Conservation (phyloP, 331 rosid species). For the Ulmus americana region DNA sequence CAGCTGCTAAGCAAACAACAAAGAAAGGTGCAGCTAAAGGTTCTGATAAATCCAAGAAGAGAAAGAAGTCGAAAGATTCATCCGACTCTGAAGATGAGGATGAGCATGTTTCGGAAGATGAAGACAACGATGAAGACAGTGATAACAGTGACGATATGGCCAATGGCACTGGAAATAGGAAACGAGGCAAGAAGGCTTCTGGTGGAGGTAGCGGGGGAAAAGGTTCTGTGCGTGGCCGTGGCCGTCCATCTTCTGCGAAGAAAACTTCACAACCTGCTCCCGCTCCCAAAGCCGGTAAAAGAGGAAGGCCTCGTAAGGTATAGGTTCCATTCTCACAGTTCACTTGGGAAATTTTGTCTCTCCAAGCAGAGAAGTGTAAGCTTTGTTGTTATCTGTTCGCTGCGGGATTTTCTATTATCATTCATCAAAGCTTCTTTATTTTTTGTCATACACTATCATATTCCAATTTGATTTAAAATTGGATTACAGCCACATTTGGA, state of each 20-base stretch:
- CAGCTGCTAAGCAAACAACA: constrained; percentile 46
- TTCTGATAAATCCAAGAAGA: constrained; percentile 57
- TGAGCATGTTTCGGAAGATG: constrained; percentile 20
- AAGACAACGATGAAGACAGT: constrained; percentile 37
- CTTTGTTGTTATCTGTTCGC: constrained; percentile 27
- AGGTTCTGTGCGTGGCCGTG: constrained; percentile 47
- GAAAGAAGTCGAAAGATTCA: constrained; percentile 60
- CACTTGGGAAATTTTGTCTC: constrained; percentile 49
- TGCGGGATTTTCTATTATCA: constrained; percentile 21
- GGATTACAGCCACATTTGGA: not conserved
- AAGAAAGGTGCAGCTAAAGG: constrained; percentile 57
- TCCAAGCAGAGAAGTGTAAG: constrained; percentile 33
- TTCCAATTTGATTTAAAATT: not conserved
- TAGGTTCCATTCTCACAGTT: constrained; percentile 18
- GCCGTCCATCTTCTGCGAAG: constrained; percentile 42
- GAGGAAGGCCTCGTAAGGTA: constrained; percentile 83
- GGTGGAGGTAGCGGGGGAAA: constrained; percentile 51
- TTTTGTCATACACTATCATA: not conserved
- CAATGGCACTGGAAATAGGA: constrained; percentile 40
- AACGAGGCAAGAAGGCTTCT: constrained; percentile 45
- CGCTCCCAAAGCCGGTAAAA: constrained; percentile 54
- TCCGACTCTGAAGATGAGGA: constrained; percentile 68
- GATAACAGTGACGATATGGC: constrained; percentile 48
- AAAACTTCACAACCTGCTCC: constrained; percentile 35
- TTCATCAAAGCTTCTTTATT: not conserved